Base-by-base conservation (phyloP, 352 stramenopile genomes). In the Globisporangium cederbergense region DNA sequence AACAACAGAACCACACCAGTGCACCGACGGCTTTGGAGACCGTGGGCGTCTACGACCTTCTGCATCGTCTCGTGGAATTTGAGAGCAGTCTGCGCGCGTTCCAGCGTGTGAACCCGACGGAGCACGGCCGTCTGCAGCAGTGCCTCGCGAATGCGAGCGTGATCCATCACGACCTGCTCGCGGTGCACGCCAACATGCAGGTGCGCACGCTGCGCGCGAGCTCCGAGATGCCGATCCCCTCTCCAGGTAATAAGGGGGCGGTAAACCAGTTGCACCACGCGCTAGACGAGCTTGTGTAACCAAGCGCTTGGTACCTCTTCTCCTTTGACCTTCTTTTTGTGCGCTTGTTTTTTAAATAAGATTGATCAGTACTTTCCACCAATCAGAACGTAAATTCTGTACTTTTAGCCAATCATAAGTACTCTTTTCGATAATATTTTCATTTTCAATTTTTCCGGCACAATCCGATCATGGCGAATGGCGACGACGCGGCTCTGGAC, bases 81-180 rank as follows among this genome's bases (percentile, higher is more conserved):
- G 62, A 67, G 34, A 43, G 7, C 20, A 42, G 38, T 22, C 32
- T 67, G 30, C 53, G 62, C 14, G n/a, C 30, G 16, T 62, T 67
- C 45, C 62, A 62, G 43, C 43, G 45, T 11, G 8, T 58, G 43
- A 53, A 62, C 20, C 34, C 62, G 16, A 3, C n/a, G 6, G 62
- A 67, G 53, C 22, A 43, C 53, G 25, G 18, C 0, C 62, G 62
- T 34, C 30, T 60, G 42, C 52, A 67, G 62, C 62, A 67, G 45
- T 62, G 62, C 20, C 62, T 67, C 43, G 62, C 61, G 32, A 67
- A 62, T 18, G 43, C 61, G 5, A 62, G 42, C 6, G 53, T 62
- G 32, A 67, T 67, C 14, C 62, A 45, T 34, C 62, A 67, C 34
- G 53, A 67, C 43, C 53, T 67, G 62, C 62, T 67, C 30, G 62